Percentiles rank a stretch among this genome's conserved stretches.
Conservation (phyloP, 352 stramenopile species). For the Pythium diclinum region DNA sequence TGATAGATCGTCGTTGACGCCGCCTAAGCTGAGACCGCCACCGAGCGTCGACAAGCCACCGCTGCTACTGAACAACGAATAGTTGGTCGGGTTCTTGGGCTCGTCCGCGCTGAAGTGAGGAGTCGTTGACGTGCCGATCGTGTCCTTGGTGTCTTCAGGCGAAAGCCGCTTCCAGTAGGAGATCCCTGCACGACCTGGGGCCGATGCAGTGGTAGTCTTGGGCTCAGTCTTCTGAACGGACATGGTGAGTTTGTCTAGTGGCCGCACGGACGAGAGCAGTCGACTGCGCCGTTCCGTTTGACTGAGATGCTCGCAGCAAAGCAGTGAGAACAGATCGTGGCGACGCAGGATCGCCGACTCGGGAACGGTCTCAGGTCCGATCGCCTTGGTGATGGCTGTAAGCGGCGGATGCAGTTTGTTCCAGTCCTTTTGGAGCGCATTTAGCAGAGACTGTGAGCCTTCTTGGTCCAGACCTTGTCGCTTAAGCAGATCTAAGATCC, state of each 20-base stretch:
- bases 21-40: background rate
- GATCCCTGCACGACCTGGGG: conserved; percentile 30
- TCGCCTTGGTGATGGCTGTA: conserved; percentile 36
- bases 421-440: conserved; percentile 53
- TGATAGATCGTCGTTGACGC: background rate
- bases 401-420: conserved; percentile 50
- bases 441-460: conserved; percentile 29
- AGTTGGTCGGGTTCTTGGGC: conserved; percentile 53
- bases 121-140: conserved; percentile 40
- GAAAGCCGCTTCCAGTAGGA: conserved; percentile 65
- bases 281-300: conserved; percentile 69
- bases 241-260: conserved; percentile 47
- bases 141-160: conserved; percentile 68
- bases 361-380: background rate
- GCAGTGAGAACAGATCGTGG: conserved; percentile 56
- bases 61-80: conserved; percentile 33
- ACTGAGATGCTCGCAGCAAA: conserved; percentile 58
- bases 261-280: conserved; percentile 45
- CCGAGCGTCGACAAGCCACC: background rate
- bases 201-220: background rate
- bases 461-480: conserved; percentile 23
- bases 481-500: conserved; percentile 47
- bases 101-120: conserved; percentile 52
- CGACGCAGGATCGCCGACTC: conserved; percentile 25
- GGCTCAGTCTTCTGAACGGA: background rate